phyloP scores from a whole-genome alignment of 345 rosid species.

The Rhodamnia argentea region DNA sequence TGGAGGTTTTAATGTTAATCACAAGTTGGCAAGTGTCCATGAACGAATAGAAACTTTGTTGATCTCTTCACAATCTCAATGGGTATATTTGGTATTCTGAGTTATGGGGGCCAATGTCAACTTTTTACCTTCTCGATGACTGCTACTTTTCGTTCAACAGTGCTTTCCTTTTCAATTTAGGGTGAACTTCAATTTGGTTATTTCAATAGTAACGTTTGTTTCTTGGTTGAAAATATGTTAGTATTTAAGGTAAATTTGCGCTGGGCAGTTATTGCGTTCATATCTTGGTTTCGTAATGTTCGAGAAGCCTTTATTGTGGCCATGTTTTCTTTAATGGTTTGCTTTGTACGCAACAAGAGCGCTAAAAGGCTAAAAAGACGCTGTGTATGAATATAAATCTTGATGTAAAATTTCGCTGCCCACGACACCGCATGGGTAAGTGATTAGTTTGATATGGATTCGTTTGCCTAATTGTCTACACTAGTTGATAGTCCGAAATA shows the following conservation, averaged over 20 bases:
- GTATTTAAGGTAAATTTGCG: background rate
- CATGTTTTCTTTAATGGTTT: background rate
- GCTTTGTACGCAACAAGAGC: background rate
- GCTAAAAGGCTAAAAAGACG: background rate
- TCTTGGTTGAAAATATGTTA: background rate
- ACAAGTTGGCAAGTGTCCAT: background rate
- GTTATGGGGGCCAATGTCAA: background rate
- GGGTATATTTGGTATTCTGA: background rate
- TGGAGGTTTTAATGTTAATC: background rate
- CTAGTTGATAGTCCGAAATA: background rate
- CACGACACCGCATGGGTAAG: background rate
- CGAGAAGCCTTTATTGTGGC: background rate
- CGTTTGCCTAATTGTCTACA: background rate
- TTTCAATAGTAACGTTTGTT: background rate
- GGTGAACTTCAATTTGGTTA: background rate
- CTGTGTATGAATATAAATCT: background rate
- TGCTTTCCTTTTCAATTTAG: background rate
- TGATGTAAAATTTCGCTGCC: background rate
- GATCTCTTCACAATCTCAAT: background rate
- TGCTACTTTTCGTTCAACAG: background rate
- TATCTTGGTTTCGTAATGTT: background rate
- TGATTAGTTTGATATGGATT: background rate
- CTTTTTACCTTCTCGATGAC: background rate
- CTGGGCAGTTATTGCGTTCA: background rate
- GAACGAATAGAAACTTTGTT: background rate